phyloP scores from a whole-genome alignment of 1,139 yeast species.

The Saccharomyces hybrid region DNA sequence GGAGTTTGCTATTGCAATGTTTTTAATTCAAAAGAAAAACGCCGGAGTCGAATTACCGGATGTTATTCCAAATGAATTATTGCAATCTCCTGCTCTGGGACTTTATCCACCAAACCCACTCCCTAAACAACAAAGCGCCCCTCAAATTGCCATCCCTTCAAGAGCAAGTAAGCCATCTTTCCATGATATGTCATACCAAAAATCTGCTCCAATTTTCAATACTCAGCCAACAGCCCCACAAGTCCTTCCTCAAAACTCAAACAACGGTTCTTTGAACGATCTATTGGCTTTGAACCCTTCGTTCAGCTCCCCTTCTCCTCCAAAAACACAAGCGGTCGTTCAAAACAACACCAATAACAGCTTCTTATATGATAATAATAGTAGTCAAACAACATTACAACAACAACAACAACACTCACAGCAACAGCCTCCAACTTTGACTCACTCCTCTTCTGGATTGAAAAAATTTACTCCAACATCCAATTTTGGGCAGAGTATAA shows the following conservation, averaged over 20 bases:
- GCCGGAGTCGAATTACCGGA: slow-evolving; percentile 74
- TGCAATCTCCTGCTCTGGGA: slow-evolving; percentile 34
- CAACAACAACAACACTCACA: slow-evolving; percentile 13
- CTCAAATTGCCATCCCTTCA: slow-evolving; percentile 28
- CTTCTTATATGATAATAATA: slow-evolving; percentile 2
- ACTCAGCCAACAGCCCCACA: slow-evolving; percentile 20
- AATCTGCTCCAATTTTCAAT: slow-evolving; percentile 13
- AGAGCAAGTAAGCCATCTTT: slow-evolving; percentile 32
- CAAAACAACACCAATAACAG: slow-evolving; percentile 20
- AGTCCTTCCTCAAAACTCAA: slow-evolving; percentile 24
- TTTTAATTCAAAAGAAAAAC: slow-evolving; percentile 74
- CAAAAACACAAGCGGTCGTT: slow-evolving; percentile 27
- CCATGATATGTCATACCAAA: slow-evolving; percentile 19
- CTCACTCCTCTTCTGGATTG: slow-evolving; percentile 6
- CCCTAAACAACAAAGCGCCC: slow-evolving; percentile 21
- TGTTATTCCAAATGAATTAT: slow-evolving; percentile 49
- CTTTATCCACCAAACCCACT: slow-evolving; percentile 19
- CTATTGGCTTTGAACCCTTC: slow-evolving; percentile 52
- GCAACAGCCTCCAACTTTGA: slow-evolving; percentile 20
- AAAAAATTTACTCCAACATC: slow-evolving; percentile 45
- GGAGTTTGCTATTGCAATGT: slow-evolving; percentile 92
- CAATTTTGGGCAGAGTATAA: slow-evolving; percentile 49
- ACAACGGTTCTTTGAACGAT: slow-evolving; percentile 59
- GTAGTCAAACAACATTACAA: slow-evolving; percentile 13
- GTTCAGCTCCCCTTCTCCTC: slow-evolving; percentile 31